Evolutionary conservation across 2,329 filamentous ascomycete genomes (phyloP).

Genomic region (Cladosporium sp.): DNA sequence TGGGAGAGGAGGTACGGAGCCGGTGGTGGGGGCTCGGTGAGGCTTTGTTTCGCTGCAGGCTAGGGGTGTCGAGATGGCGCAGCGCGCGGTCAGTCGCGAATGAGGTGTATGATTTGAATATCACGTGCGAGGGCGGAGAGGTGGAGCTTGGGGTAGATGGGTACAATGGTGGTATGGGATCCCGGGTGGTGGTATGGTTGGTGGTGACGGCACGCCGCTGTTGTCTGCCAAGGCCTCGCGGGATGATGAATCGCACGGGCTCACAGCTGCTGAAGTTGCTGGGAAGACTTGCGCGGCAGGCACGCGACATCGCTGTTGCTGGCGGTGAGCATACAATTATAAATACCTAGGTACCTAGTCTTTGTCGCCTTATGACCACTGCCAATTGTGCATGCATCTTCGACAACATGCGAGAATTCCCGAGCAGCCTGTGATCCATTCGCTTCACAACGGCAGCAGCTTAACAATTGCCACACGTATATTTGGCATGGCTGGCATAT

Average conservation of each 20-base stretch:
- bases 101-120: not conserved
- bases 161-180: slow-evolving; percentile 6
- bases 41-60: slow-evolving; percentile 3
- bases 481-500: too few relatives aligned
- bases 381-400: too few relatives aligned
- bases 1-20: slow-evolving; percentile 1
- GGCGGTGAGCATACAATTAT: not conserved
- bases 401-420: too few relatives aligned
- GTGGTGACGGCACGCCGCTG: not conserved
- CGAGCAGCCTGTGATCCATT: too few relatives aligned
- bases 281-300: not conserved
- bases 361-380: too few relatives aligned
- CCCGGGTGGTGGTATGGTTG: not conserved
- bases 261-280: not conserved
- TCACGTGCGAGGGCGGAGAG: slow-evolving; percentile 7
- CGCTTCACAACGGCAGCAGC: too few relatives aligned
- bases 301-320: not conserved
- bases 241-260: slow-evolving; percentile 2
- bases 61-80: slow-evolving; percentile 3
- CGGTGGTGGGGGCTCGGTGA: slow-evolving; percentile 11
- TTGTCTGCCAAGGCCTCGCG: not conserved
- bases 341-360: not conserved
- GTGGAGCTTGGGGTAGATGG: slow-evolving; percentile 1
- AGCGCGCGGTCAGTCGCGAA: not conserved
- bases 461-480: too few relatives aligned